Evolutionary conservation across 495 filamentous ascomycete species (phyloP).

Genomic region (Hypoxylon perforatum): DNA sequence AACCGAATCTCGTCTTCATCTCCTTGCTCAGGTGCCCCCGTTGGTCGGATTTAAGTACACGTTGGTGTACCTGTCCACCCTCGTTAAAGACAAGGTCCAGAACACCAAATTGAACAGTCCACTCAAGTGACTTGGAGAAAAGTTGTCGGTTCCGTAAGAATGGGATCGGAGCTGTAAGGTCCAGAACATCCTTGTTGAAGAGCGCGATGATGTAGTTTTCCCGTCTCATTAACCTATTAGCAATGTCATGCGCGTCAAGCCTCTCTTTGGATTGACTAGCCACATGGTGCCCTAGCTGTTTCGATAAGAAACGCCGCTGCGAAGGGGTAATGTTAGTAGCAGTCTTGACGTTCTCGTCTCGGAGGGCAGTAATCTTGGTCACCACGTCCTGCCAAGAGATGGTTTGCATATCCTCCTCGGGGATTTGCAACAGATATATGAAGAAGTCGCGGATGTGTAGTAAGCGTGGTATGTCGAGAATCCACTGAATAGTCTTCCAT

Average conservation of each 20-base stretch:
- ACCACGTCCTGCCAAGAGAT: constrained; percentile 97
- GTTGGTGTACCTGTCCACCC: constrained; percentile 80
- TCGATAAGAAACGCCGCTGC: constrained; percentile 70
- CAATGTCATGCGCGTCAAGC: constrained; percentile 96
- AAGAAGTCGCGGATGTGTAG: constrained; percentile 90
- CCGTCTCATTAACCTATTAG: constrained; percentile 93
- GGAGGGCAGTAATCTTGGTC: constrained; percentile 82
- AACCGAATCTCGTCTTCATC: constrained; percentile 78
- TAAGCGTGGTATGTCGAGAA: constrained; percentile 80
- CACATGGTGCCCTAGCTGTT: constrained; percentile 45
- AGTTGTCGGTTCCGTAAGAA: constrained; percentile 81
- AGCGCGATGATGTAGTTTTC: constrained; percentile 97
- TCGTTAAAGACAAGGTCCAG: constrained; percentile 95
- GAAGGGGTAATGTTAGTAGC: constrained; percentile 67
- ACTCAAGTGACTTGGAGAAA: constrained; percentile 84
- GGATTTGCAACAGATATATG: constrained; percentile 82
- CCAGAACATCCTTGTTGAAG: constrained; percentile 94
- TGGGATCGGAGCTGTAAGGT: constrained; percentile 86
- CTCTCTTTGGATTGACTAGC: constrained; percentile 92
- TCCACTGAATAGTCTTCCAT: constrained; percentile 76
- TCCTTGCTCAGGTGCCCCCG: constrained; percentile 79
- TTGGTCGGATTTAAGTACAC: constrained; percentile 85
- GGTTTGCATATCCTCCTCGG: constrained; percentile 93
- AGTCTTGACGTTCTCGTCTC: constrained; percentile 88
- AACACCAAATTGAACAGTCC: constrained; percentile 88